Base-by-base conservation (phyloP, 2,329 filamentous ascomycete species). In the Aspergillus neotritici region DNA sequence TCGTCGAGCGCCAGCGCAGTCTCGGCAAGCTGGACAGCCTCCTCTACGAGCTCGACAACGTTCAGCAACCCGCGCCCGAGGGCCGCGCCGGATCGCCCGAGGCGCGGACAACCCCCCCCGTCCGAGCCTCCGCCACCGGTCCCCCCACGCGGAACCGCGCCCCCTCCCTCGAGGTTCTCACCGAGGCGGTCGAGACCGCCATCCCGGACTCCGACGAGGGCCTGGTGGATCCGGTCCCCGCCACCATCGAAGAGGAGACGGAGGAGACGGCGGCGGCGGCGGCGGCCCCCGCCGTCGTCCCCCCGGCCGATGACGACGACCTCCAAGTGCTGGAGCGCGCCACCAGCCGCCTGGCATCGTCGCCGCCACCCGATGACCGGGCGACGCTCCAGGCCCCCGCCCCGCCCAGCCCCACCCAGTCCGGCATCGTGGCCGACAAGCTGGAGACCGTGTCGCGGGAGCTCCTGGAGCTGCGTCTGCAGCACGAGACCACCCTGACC, bases 1-100 rank as follows among this genome's bases (percentile, higher is more conserved):
- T 98, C 6, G 82, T 98, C 40, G 91, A 97, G 66, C 86, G 94
- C 37, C 93, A 98, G 66, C 80, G 93, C 47, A 96, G 90, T 63
- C 79, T 98, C 3, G 93, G 93, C 32, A 94, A 96, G 66, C 78
- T 98, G 3, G 93, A 98, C 62, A 94, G 86, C 41, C 77, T 98
- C 6, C 78, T 98, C 0, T 83, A 94, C 55, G 93, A 98, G 60
- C 78, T 97, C 8, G 93, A 97, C 39, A 52, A 64, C 34, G 80
- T 87, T 38, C 82, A 86, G 40, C 75, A 81, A 44, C 79, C 83
- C 44, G 71, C 70, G 21, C 47, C 53, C 17, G 58, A 67, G 21
- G 46, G 63, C 9, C 47, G 55, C 5, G 46, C 52, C 5, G 48
- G 54, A 8, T 36, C 28, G 5, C 31, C 35, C 6, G 53, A 53